These are phyloP conservation scores for Hymenoscyphus salicellus DNA, from an alignment of 2,329 filamentous ascomycete species.

Conservation along the genomic window DNA sequence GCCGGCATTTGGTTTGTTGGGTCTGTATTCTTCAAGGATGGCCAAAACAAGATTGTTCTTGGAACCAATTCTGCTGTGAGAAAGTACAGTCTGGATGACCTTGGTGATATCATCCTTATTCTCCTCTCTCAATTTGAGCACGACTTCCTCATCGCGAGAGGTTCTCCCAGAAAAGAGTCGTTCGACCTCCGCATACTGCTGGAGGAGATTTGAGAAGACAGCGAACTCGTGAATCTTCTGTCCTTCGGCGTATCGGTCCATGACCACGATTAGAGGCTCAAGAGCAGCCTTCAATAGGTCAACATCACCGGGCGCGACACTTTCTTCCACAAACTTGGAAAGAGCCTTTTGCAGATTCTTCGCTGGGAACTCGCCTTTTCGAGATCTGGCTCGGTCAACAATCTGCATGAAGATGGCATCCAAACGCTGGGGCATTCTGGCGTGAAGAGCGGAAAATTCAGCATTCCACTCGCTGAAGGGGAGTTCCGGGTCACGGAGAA, in stretches of 20 bases:
- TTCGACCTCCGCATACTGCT: slow-evolving; percentile 81
- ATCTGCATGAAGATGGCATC: slow-evolving; percentile 78
- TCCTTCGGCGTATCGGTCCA: slow-evolving; percentile 79
- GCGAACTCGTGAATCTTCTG: slow-evolving; percentile 86
- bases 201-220: slow-evolving; percentile 75
- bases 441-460: slow-evolving; percentile 93
- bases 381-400: slow-evolving; percentile 75
- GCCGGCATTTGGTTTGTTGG: slow-evolving; percentile 86
- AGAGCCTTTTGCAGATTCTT: slow-evolving; percentile 83
- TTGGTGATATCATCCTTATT: slow-evolving; percentile 87
- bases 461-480: slow-evolving; percentile 96
- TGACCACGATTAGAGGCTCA: slow-evolving; percentile 71
- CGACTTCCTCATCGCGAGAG: slow-evolving; percentile 86
- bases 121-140: slow-evolving; percentile 90
- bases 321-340: slow-evolving; percentile 84
- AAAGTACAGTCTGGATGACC: slow-evolving; percentile 86
- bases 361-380: slow-evolving; percentile 85
- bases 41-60: slow-evolving; percentile 94
- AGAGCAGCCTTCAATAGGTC: slow-evolving; percentile 71
- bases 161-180: slow-evolving; percentile 81
- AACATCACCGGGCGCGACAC: slow-evolving; percentile 69
- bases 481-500: slow-evolving; percentile 83
- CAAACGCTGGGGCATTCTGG: slow-evolving; percentile 93
- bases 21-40: slow-evolving; percentile 89
- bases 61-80: slow-evolving; percentile 84